These are phyloP conservation scores for Saksenaea oblongispora DNA, from an alignment of 371 early-diverging fungal species.

Conservation along the genomic window DNA sequence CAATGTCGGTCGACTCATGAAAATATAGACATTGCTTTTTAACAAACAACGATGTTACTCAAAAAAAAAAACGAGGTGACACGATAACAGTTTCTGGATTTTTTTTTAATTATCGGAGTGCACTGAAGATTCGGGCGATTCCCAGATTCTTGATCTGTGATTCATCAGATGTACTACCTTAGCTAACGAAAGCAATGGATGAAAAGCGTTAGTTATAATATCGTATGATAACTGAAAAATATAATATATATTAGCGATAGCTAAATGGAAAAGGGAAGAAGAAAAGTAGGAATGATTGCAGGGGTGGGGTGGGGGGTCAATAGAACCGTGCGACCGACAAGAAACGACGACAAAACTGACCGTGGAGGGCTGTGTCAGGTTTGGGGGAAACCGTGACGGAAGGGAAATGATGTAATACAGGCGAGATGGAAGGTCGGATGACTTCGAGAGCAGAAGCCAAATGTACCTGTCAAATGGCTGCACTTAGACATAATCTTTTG, in stretches of 20 bases:
- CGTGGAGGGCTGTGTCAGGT: neutral
- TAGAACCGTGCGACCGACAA: neutral
- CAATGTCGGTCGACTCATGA: neutral
- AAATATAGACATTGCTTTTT: neutral
- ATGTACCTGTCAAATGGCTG: neutral
- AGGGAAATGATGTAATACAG: neutral
- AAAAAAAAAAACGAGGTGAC: conserved; percentile 4
- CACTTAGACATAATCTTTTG: neutral
- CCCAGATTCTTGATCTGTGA: conserved; percentile 1
- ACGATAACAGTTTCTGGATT: neutral
- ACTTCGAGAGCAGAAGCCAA: neutral
- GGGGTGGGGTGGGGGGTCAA: neutral
- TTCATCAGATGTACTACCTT: neutral
- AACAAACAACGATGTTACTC: neutral
- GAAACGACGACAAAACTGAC: neutral
- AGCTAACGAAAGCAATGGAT: neutral
- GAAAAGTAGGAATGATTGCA: neutral
- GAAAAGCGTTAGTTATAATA: neutral
- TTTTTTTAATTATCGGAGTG: conserved; percentile 5
- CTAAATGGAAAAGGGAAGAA: neutral
- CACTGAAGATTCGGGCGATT: neutral
- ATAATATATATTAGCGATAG: conserved; percentile 19
- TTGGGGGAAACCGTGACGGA: neutral
- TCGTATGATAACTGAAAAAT: neutral
- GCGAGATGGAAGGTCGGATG: neutral